phyloP scores from a whole-genome alignment of 768 basidiomycete genomes.

The Termitomyces eurrhizus region DNA sequence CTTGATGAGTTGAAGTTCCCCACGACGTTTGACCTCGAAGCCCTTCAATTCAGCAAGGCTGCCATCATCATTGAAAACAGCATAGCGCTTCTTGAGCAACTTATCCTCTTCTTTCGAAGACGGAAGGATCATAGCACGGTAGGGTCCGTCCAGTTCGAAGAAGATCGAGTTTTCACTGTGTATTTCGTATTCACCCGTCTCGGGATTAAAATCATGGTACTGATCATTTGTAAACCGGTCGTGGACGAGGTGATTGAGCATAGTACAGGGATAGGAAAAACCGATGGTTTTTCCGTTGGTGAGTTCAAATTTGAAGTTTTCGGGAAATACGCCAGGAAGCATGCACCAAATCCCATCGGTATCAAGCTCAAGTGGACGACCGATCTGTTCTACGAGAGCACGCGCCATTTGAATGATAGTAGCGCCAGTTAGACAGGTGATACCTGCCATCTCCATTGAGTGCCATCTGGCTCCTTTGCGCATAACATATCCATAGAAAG shows the following conservation, averaged over 20 bases:
- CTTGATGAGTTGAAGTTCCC: slow-evolving; percentile 97
- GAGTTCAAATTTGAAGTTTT: slow-evolving; percentile 95
- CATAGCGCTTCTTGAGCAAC: slow-evolving; percentile 96
- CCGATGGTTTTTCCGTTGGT: slow-evolving; percentile 80
- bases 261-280: slow-evolving; percentile 97
- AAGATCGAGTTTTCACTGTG: slow-evolving; percentile 98
- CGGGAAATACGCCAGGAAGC: slow-evolving; percentile 96
- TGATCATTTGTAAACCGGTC: slow-evolving; percentile 96
- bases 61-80: slow-evolving; percentile 97
- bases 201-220: slow-evolving; percentile 88
- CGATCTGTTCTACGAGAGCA: slow-evolving; percentile 95
- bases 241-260: slow-evolving; percentile 98
- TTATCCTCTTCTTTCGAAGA: slow-evolving; percentile 99
- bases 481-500: slow-evolving; percentile 99
- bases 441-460: slow-evolving; percentile 99
- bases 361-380: slow-evolving; percentile 93
- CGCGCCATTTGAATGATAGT: slow-evolving; percentile 99
- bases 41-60: slow-evolving; percentile 98
- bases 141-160: slow-evolving; percentile 98
- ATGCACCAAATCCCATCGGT: slow-evolving; percentile 99
- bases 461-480: slow-evolving; percentile 99
- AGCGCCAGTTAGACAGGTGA: slow-evolving; percentile 96
- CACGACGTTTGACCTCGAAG: slow-evolving; percentile 97
- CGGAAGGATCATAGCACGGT: slow-evolving; percentile 98
- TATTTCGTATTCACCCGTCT: slow-evolving; percentile 79